These are phyloP conservation scores for Dipodascus albidus DNA, from an alignment of 805 yeast genomes.

Conservation along the genomic window DNA sequence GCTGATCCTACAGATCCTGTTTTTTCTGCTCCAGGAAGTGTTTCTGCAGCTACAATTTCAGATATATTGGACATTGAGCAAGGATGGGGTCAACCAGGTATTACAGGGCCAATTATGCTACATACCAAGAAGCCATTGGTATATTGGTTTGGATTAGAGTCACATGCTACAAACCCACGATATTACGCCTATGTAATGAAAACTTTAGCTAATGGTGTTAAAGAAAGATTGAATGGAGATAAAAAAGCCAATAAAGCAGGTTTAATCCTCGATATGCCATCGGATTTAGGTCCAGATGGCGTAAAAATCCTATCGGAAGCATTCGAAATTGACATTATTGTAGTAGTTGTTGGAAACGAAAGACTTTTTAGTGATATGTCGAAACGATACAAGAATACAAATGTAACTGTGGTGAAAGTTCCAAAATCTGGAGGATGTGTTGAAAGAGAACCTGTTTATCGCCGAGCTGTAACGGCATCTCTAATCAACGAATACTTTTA, in stretches of 20 bases:
- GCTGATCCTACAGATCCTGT: conserved; percentile 66
- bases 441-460: conserved; percentile 56
- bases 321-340: conserved; percentile 45
- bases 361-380: conserved; percentile 51
- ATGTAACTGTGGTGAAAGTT: conserved; percentile 43
- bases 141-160: conserved; percentile 63
- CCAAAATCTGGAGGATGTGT: conserved; percentile 69
- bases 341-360: conserved; percentile 66
- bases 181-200: conserved; percentile 40
- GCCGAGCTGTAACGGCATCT: conserved; percentile 61
- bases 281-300: conserved; percentile 32
- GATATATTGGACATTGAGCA: conserved; percentile 71
- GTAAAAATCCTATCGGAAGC: conserved; percentile 48
- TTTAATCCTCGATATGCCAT: conserved; percentile 64
- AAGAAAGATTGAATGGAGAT: conserved; percentile 40
- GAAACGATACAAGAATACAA: conserved; percentile 27
- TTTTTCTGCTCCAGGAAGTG: conserved; percentile 68
- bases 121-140: conserved; percentile 89
- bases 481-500: conserved; percentile 82
- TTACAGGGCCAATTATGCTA: conserved; percentile 33
- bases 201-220: conserved; percentile 38
- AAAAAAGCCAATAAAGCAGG: conserved; percentile 36
- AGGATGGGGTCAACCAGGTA: conserved; percentile 68
- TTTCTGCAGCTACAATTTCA: conserved; percentile 74
- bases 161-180: conserved; percentile 42